Percentiles rank a stretch among this genome's conserved stretches.
Evolutionary conservation across 768 basidiomycete genomes (phyloP).

Genomic region (Panellus pusillus): DNA sequence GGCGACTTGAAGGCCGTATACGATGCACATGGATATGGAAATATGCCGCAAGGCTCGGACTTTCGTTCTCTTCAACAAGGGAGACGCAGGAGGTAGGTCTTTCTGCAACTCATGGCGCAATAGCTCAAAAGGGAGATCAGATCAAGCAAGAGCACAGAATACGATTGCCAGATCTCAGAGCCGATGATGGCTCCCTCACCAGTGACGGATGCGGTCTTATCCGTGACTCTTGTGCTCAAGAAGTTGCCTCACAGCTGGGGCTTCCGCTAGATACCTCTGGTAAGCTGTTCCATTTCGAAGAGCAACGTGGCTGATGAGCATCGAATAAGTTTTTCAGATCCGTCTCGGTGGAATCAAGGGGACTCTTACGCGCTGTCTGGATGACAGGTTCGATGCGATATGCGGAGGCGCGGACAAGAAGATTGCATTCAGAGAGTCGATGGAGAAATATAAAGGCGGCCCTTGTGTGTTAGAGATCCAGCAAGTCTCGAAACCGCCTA

Average conservation of each 20-base stretch:
- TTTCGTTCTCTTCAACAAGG: constrained; percentile 25
- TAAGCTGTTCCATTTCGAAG: background rate
- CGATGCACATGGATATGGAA: constrained; percentile 20
- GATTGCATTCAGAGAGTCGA: constrained; percentile 21
- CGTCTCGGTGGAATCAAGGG: constrained; percentile 25
- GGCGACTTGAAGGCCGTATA: constrained; percentile 24
- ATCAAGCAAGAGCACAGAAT: constrained; percentile 11
- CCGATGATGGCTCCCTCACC: constrained; percentile 21
- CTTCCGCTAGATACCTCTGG: constrained; percentile 17
- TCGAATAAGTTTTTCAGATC: constrained; percentile 18
- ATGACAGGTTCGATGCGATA: constrained; percentile 14
- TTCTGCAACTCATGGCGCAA: background rate
- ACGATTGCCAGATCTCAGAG: constrained; percentile 16
- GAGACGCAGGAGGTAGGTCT: constrained; percentile 13
- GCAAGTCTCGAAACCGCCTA: constrained; percentile 12
- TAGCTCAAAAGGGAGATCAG: background rate
- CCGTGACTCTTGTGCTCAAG: constrained; percentile 18
- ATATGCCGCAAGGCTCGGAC: constrained; percentile 25
- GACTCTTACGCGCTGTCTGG: constrained; percentile 17
- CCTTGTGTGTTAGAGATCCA: constrained; percentile 20
- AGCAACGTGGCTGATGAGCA: background rate
- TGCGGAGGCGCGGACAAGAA: constrained; percentile 14
- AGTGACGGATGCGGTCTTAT: constrained; percentile 28
- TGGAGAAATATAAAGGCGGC: constrained; percentile 23
- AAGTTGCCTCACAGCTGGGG: constrained; percentile 6